Evolutionary conservation across 352 stramenopile genomes (phyloP).

Genomic region (Aphanomyces euteiches): DNA sequence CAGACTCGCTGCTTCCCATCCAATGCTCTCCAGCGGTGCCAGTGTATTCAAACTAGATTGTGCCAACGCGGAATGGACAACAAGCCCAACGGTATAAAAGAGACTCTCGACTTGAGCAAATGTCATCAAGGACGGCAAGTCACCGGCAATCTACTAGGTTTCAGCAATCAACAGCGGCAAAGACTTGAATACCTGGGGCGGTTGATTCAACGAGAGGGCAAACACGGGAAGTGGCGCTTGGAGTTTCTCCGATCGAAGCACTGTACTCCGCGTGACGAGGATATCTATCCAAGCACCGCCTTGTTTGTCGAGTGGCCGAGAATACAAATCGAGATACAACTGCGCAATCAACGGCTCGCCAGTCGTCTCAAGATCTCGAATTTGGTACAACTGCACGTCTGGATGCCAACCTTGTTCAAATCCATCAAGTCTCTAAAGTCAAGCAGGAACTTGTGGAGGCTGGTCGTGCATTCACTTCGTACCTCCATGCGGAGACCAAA

Average conservation of each 20-base stretch:
- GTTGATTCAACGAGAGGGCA: conserved; percentile 98
- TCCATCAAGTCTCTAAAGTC: neutral
- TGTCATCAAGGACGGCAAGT: conserved; percentile 96
- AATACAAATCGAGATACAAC: conserved; percentile 98
- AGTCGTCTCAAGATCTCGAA: conserved; percentile 64
- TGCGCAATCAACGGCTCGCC: conserved; percentile 82
- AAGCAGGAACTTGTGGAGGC: conserved; percentile 29
- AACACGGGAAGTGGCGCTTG: conserved; percentile 88
- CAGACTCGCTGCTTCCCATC: conserved; percentile 98
- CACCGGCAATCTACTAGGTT: conserved; percentile 43
- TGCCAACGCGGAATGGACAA: conserved; percentile 98
- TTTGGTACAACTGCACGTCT: conserved; percentile 95
- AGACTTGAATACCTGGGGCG: conserved; percentile 58
- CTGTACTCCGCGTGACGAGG: conserved; percentile 90
- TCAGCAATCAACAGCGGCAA: neutral
- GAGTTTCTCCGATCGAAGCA: conserved; percentile 66
- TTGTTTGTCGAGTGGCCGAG: conserved; percentile 94
- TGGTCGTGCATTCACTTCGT: neutral
- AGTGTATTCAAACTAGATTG: conserved; percentile 92
- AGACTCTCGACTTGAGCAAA: conserved; percentile 96
- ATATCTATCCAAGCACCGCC: conserved; percentile 98
- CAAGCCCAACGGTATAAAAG: conserved; percentile 96
- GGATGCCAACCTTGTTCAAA: conserved; percentile 85
- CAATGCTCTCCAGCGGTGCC: conserved; percentile 95
- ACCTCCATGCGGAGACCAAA: conserved; percentile 92